Conservation (phyloP, 2,329 filamentous ascomycete species). For the Metarhizium rileyi region DNA sequence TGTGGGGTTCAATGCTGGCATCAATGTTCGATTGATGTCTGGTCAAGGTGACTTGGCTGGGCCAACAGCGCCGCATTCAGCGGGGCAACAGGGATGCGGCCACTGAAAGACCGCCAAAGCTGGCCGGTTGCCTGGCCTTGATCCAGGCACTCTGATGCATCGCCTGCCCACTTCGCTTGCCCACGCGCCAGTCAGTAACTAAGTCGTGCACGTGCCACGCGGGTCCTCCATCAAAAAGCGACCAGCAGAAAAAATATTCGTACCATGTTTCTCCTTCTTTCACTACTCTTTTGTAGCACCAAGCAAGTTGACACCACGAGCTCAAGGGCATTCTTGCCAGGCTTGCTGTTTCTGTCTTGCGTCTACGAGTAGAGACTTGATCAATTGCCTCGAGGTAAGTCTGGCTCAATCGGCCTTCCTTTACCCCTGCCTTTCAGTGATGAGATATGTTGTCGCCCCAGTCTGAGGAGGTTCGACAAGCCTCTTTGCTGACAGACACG, state of each 20-base stretch:
- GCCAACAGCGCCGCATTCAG: not conserved
- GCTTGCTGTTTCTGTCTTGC: not conserved
- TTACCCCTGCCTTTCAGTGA: conserved; percentile 18
- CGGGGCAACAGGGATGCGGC: not conserved
- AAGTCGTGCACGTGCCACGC: not conserved
- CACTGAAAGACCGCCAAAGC: not conserved
- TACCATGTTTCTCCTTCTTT: not conserved
- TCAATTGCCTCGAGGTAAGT: conserved; percentile 1
- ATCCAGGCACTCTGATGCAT: too few relatives aligned
- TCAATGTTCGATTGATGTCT: too few relatives aligned
- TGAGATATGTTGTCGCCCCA: conserved; percentile 41
- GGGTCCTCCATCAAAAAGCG: not conserved
- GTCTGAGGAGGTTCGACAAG: conserved; percentile 38
- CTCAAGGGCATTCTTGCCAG: not conserved
- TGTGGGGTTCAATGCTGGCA: too few relatives aligned
- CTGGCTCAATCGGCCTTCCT: not conserved
- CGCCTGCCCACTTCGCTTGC: too few relatives aligned
- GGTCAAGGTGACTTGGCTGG: too few relatives aligned
- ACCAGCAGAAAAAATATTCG: not conserved
- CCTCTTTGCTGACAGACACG: conserved; percentile 40
- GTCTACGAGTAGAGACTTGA: not conserved
- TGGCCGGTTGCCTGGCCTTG: not conserved
- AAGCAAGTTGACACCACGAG: not conserved
- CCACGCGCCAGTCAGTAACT: too few relatives aligned
- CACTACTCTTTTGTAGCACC: not conserved